These are phyloP conservation scores for Pseudogymnoascus sp. DNA, from an alignment of 2,329 filamentous ascomycete species.

Conservation along the genomic window DNA sequence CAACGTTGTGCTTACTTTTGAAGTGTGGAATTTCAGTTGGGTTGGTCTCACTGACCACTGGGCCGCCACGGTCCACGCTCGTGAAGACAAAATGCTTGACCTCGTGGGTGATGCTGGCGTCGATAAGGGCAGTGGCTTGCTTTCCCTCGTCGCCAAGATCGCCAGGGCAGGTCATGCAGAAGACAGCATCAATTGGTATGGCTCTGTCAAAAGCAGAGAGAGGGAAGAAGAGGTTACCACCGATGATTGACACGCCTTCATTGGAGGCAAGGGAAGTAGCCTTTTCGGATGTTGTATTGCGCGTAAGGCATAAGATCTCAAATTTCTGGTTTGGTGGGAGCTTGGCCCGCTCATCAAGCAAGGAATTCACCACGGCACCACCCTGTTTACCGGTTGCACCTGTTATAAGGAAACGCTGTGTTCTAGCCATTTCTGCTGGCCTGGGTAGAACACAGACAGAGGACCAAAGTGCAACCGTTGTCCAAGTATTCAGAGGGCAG, in stretches of 20 bases:
- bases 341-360: constrained; percentile 15
- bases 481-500: not conserved
- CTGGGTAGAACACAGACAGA: not conserved
- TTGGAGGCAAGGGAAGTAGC: constrained; percentile 38
- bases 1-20: constrained; percentile 52
- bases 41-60: constrained; percentile 40
- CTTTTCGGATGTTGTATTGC: constrained; percentile 35
- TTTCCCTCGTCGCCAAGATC: constrained; percentile 36
- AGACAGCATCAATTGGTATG: constrained; percentile 44
- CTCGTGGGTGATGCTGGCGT: constrained; percentile 46
- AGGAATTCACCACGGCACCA: constrained; percentile 24
- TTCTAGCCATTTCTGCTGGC: not conserved
- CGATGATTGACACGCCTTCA: constrained; percentile 41
- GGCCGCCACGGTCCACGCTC: constrained; percentile 55
- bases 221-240: constrained; percentile 44
- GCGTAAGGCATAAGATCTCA: constrained; percentile 46
- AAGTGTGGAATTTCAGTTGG: constrained; percentile 55
- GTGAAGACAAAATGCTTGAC: constrained; percentile 57
- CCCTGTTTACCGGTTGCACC: constrained; percentile 33
- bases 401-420: constrained; percentile 23
- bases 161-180: constrained; percentile 37
- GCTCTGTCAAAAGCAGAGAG: constrained; percentile 39
- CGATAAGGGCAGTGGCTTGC: constrained; percentile 52
- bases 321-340: constrained; percentile 22
- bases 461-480: not conserved